Evolutionary conservation across 2,329 filamentous ascomycete species (phyloP).

Genomic region (Colletotrichum karsti): DNA sequence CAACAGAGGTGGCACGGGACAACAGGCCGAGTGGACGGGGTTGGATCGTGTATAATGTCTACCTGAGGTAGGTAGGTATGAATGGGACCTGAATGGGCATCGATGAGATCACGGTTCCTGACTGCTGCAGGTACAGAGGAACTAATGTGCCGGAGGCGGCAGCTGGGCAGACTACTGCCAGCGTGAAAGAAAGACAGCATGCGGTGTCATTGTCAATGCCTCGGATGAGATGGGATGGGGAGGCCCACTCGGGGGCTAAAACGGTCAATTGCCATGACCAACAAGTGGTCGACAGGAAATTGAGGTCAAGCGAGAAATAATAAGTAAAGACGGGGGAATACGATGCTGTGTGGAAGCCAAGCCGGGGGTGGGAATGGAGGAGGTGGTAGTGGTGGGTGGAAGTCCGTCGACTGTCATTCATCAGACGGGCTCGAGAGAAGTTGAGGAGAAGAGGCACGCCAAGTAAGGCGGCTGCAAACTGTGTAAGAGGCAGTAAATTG

Average conservation of each 20-base stretch:
- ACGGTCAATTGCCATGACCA: slow-evolving; percentile 7
- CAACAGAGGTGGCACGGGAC: background rate
- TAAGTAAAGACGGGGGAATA: slow-evolving; percentile 17
- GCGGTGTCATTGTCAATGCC: slow-evolving; percentile 5
- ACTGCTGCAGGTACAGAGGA: background rate
- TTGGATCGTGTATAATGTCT: background rate
- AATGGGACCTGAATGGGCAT: background rate
- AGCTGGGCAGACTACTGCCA: background rate
- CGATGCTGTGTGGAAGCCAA: slow-evolving; percentile 14
- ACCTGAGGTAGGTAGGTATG: too few relatives aligned
- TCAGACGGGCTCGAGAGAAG: background rate
- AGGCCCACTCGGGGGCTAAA: background rate
- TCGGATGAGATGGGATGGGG: slow-evolving; percentile 12
- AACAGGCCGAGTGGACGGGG: background rate
- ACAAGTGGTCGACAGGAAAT: slow-evolving; percentile 20
- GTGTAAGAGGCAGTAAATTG: background rate
- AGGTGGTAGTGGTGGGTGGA: background rate
- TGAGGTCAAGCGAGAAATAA: slow-evolving; percentile 19
- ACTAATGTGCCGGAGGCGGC: background rate
- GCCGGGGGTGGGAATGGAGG: background rate
- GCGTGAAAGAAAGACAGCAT: background rate
- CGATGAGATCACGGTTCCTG: slow-evolving; percentile 22
- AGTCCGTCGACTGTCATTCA: background rate
- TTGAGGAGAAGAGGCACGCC: background rate
- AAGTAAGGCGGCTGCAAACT: background rate